Conservation (phyloP, 2,329 filamentous ascomycete species). For the Blastomyces gilchristii region DNA sequence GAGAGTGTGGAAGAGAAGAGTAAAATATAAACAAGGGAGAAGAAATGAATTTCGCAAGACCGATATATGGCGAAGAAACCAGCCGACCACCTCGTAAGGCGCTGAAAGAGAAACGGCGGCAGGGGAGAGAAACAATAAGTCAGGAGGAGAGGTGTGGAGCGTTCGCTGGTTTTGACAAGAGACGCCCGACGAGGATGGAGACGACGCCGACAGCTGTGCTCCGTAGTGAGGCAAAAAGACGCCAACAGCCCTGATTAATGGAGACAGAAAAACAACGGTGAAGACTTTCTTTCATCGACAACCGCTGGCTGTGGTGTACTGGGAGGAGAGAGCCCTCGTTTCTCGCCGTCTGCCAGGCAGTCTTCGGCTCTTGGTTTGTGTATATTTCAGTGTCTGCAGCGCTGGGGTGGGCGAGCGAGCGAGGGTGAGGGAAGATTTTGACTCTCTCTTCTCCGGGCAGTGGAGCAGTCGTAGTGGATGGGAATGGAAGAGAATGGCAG, state of each 20-base stretch:
- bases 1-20: neutral
- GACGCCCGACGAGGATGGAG: neutral
- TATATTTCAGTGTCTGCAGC: neutral
- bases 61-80: neutral
- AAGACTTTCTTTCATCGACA: neutral
- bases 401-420: neutral
- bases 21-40: neutral
- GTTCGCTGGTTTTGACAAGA: neutral
- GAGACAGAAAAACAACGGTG: neutral
- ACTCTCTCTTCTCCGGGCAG: neutral
- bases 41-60: neutral
- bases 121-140: neutral
- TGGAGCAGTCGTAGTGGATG: neutral
- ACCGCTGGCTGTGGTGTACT: neutral
- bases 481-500: neutral
- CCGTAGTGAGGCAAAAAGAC: neutral
- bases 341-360: neutral
- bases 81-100: conserved; percentile 5
- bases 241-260: conserved; percentile 1
- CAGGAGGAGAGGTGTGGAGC: neutral
- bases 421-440: neutral
- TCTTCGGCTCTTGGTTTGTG: neutral
- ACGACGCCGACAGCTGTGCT: too few relatives aligned
- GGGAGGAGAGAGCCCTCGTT: neutral
- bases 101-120: neutral